Evolutionary conservation across 768 basidiomycete species (phyloP).

Genomic region (Serendipita indica): DNA sequence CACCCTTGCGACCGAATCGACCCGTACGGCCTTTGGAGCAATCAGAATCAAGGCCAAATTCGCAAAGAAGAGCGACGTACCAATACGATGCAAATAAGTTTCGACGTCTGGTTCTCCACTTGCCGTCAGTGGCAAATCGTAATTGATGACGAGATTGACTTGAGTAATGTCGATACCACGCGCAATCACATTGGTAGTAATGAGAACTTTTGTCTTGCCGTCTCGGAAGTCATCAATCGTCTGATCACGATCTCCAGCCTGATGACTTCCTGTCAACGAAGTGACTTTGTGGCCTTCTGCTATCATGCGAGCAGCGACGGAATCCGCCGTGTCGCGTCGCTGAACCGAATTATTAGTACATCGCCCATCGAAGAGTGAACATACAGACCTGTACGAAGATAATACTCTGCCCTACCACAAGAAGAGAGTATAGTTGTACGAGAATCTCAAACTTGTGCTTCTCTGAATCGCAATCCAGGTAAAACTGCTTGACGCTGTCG

Average conservation of each 20-base stretch:
- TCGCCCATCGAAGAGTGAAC: neutral
- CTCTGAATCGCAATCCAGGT: conserved; percentile 88
- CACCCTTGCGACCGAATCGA: conserved; percentile 91
- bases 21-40: conserved; percentile 71
- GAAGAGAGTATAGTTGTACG: conserved; percentile 70
- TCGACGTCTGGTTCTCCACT: conserved; percentile 76
- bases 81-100: conserved; percentile 96
- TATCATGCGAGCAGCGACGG: conserved; percentile 79
- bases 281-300: conserved; percentile 92
- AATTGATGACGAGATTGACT: conserved; percentile 99
- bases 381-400: conserved; percentile 82
- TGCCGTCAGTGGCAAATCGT: conserved; percentile 80
- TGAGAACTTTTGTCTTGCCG: conserved; percentile 91
- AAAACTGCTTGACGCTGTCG: conserved; percentile 91
- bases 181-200: conserved; percentile 97
- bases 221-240: conserved; percentile 93
- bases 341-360: conserved; percentile 20
- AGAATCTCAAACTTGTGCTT: conserved; percentile 93
- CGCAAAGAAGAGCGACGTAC: conserved; percentile 31
- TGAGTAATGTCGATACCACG: conserved; percentile 97
- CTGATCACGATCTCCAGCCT: conserved; percentile 73
- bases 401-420: conserved; percentile 96
- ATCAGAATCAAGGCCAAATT: no score
- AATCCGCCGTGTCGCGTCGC: conserved; percentile 86
- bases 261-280: conserved; percentile 89